phyloP scores from a whole-genome alignment of 352 stramenopile genomes.

The Globisporangium nodosum region DNA sequence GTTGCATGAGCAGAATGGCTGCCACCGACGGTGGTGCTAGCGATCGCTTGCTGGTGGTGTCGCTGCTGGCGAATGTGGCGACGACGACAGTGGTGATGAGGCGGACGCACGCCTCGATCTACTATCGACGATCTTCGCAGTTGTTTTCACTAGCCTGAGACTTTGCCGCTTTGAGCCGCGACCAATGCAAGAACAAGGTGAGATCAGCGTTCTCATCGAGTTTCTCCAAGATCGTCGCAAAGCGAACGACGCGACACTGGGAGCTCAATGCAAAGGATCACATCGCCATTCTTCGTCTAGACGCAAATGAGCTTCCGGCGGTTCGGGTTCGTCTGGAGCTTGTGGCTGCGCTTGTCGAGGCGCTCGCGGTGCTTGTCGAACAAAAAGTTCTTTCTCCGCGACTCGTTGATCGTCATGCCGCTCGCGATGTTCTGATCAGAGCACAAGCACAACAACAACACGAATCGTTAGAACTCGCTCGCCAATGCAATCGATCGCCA shows the following conservation, averaged over 20 bases:
- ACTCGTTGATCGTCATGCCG: conserved; percentile 66
- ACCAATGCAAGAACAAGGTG: too few species aligned
- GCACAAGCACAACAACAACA: conserved; percentile 6
- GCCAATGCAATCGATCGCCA: background rate
- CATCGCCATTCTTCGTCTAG: conserved; percentile 25
- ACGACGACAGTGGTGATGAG: too few species aligned
- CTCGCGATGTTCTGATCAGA: conserved; percentile 61
- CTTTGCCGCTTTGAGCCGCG: too few species aligned
- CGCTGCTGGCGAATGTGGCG: too few species aligned
- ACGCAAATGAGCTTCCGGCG: conserved; percentile 69
- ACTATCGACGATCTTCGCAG: too few species aligned
- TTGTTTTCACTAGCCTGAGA: too few species aligned
- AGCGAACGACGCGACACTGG: background rate
- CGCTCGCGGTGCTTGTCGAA: conserved; percentile 78
- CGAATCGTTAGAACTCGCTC: conserved; percentile 1
- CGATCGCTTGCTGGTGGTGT: too few species aligned
- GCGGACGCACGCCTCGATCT: too few species aligned
- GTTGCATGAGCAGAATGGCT: too few species aligned
- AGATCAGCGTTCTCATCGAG: too few species aligned
- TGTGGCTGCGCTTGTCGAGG: conserved; percentile 78
- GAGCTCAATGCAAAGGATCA: background rate
- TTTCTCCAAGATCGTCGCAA: too few species aligned
- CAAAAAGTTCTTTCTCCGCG: conserved; percentile 60
- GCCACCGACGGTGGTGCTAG: too few species aligned
- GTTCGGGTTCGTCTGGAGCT: conserved; percentile 83